Evolutionary conservation across 2,329 filamentous ascomycete species (phyloP).

Genomic region (Penicillium occitanis): DNA sequence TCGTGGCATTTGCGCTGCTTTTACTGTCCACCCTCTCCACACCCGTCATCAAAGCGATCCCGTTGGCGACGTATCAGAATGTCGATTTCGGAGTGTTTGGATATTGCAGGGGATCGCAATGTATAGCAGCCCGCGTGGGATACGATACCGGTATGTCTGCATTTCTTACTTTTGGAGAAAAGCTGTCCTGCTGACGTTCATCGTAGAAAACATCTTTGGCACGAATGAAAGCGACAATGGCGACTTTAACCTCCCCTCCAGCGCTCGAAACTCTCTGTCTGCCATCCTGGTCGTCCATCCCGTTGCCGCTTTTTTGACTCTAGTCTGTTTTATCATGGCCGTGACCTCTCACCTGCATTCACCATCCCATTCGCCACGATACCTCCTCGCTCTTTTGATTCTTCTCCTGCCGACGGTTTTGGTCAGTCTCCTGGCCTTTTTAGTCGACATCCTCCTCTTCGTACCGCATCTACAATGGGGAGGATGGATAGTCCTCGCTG

Average conservation of each 20-base stretch:
- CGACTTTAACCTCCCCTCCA: conserved; percentile 66
- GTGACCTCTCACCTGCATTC: conserved; percentile 80
- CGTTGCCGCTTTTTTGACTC: conserved; percentile 78
- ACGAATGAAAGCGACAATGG: conserved; percentile 51
- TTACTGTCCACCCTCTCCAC: conserved; percentile 87
- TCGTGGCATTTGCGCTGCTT: conserved; percentile 79
- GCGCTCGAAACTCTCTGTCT: conserved; percentile 68
- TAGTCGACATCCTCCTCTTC: conserved; percentile 92
- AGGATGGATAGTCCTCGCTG: conserved; percentile 86
- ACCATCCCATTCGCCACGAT: conserved; percentile 85
- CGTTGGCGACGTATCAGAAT: conserved; percentile 73
- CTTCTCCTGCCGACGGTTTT: conserved; percentile 82
- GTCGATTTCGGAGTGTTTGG: conserved; percentile 91
- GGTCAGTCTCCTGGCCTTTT: conserved; percentile 78
- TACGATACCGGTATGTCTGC: conserved; percentile 72
- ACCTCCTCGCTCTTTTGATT: conserved; percentile 80
- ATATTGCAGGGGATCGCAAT: conserved; percentile 67
- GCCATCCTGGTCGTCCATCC: conserved; percentile 90
- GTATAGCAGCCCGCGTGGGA: conserved; percentile 74
- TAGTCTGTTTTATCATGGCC: conserved; percentile 80
- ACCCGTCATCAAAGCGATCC: conserved; percentile 81
- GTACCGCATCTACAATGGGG: conserved; percentile 93
- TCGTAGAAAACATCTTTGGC: conserved; percentile 47
- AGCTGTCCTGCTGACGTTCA: too few species aligned
- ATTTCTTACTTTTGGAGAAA: not conserved